Conservation (phyloP, 768 basidiomycete species). For the Leccinum incarnatum region DNA sequence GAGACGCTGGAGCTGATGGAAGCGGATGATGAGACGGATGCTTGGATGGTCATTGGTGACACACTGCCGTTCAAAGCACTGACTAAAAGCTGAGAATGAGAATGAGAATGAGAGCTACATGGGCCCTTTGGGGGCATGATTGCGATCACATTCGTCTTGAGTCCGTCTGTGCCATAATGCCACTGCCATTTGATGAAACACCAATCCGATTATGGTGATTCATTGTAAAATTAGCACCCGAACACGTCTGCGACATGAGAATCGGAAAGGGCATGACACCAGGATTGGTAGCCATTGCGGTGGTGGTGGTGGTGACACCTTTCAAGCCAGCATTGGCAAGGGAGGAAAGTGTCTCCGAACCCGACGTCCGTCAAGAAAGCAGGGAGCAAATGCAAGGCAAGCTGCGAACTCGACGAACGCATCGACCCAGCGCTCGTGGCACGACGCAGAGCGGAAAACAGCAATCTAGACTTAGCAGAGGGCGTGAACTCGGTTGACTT, state of each 20-base stretch:
- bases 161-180: no score
- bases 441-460: no score
- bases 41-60: conserved; percentile 3
- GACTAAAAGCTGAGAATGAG: conserved; percentile 1
- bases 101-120: background rate
- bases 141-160: no score
- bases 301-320: background rate
- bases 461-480: no score
- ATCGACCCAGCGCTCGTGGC: no score
- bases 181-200: no score
- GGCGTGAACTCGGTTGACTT: conserved; percentile 5
- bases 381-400: background rate
- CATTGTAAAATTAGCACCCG: background rate
- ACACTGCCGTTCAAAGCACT: background rate
- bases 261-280: conserved; percentile 18
- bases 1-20: background rate
- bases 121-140: no score
- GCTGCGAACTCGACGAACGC: conserved; percentile 6
- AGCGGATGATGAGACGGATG: no score
- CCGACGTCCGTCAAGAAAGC: background rate
- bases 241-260: conserved; percentile 7
- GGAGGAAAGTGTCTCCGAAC: background rate
- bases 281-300: background rate
- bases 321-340: background rate
- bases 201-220: no score